Evolutionary conservation across 768 basidiomycete genomes (phyloP).

Genomic region (Phlebiopsis gigantea): DNA sequence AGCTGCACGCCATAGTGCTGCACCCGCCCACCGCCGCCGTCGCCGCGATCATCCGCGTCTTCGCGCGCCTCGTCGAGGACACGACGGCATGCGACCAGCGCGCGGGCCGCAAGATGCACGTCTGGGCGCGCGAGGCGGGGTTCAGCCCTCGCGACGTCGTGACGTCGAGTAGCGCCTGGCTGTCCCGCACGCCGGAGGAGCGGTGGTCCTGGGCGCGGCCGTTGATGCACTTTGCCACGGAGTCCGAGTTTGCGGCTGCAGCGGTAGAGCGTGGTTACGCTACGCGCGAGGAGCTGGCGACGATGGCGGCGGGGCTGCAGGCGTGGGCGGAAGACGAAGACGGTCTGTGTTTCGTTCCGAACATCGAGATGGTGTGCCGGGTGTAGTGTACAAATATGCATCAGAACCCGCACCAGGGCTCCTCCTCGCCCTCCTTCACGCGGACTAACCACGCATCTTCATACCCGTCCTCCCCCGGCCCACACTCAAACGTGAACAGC

Average conservation of each 20-base stretch:
- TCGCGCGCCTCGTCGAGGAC: slow-evolving; percentile 22
- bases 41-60: slow-evolving; percentile 24
- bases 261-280: slow-evolving; percentile 26
- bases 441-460: slow-evolving; percentile 21
- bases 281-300: slow-evolving; percentile 2
- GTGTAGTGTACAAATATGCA: neutral
- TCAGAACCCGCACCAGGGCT: too few species aligned
- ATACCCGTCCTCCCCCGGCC: slow-evolving; percentile 17
- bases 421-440: slow-evolving; percentile 20
- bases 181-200: slow-evolving; percentile 31
- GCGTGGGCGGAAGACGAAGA: slow-evolving; percentile 29
- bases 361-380: slow-evolving; percentile 30
- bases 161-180: slow-evolving; percentile 28
- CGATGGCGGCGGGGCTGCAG: slow-evolving; percentile 19
- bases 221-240: slow-evolving; percentile 31
- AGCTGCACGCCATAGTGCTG: slow-evolving; percentile 29
- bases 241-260: slow-evolving; percentile 27
- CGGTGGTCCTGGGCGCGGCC: slow-evolving; percentile 29
- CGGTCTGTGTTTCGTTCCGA: slow-evolving; percentile 29
- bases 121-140: slow-evolving; percentile 34
- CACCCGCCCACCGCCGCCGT: slow-evolving; percentile 30
- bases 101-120: slow-evolving; percentile 32
- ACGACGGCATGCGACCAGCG: slow-evolving; percentile 32
- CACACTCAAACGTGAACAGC: slow-evolving; percentile 21
- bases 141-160: slow-evolving; percentile 25